Evolutionary conservation across 2,329 filamentous ascomycete genomes (phyloP).

Genomic region (Venturia aucupariae): DNA sequence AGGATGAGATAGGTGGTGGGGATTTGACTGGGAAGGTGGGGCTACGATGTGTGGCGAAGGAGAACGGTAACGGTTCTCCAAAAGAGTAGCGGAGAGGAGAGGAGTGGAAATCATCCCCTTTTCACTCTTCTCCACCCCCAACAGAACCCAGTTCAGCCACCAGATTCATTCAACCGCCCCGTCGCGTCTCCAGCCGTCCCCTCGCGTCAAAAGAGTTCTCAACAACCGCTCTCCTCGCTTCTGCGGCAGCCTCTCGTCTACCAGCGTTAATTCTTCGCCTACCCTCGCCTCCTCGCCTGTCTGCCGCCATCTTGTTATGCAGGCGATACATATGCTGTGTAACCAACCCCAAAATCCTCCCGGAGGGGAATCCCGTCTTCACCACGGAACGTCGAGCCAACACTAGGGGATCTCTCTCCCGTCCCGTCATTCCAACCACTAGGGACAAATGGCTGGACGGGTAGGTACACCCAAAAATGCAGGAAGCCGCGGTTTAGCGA

Average conservation of each 20-base stretch:
- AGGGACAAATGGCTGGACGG: background rate
- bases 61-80: no score
- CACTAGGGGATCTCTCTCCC: background rate
- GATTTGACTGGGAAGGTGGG: no score
- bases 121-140: background rate
- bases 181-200: background rate
- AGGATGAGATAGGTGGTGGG: no score
- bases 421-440: background rate
- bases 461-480: background rate
- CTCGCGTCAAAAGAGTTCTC: background rate
- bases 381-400: background rate
- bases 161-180: background rate
- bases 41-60: no score
- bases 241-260: background rate
- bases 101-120: background rate
- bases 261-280: background rate
- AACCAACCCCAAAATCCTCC: background rate
- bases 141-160: background rate
- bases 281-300: background rate
- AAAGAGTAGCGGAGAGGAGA: background rate
- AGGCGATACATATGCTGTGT: constrained; percentile 7
- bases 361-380: background rate
- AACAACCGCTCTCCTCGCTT: background rate
- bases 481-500: background rate
- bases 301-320: background rate